Base-by-base conservation (phyloP, 306 rosid species). In the Elaeagnus macrophylla region DNA sequence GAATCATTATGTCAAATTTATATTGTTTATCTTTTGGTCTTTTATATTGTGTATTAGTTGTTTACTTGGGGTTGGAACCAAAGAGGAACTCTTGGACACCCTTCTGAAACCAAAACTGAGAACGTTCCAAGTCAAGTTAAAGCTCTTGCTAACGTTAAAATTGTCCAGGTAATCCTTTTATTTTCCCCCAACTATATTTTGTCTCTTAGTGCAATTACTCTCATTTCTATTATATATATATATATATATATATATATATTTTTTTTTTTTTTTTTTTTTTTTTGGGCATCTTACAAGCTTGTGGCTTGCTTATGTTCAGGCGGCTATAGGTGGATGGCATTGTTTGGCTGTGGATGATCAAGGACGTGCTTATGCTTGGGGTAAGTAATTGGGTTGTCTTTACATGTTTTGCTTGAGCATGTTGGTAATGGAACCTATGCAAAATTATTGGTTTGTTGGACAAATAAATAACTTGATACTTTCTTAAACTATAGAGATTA, bases 21-120 rank as follows among this genome's bases (percentile, higher is more conserved):
- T 20, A 0, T 35, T 0, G 20, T 25, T 39, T 2, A 14, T 10
- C 15, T 50, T 32, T 37, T 5, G 32, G 32, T 25, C 32, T 25
- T 52, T 6, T 36, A 35, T 7, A 12, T 2, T 52, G 51, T 55
- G 64, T 42, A 41, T 8, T 55, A 93, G 96, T 54, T 93, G 79
- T 93, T 93, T 76, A 93, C 99, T 36, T 88, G 99, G 99, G 99
- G 99, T 6, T 93, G 99, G 99, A 93, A 93, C 65, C 99, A 93
- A 70, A 88, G 99, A 68, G 96, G 94, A 46, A 93, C 99, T 6
- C 80, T 93, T 51, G 99, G 99, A 12, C 96, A 88, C 69, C 84
- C 89, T 1, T 74, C 94, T 6, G 95, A 81, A 52, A 80, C 83
- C 68, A 87, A 84, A 64, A 83, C 95, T 20, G 96, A 88, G 73